Evolutionary conservation across 208 protist species (phyloP).

Genomic region (Strigomonas galati): DNA sequence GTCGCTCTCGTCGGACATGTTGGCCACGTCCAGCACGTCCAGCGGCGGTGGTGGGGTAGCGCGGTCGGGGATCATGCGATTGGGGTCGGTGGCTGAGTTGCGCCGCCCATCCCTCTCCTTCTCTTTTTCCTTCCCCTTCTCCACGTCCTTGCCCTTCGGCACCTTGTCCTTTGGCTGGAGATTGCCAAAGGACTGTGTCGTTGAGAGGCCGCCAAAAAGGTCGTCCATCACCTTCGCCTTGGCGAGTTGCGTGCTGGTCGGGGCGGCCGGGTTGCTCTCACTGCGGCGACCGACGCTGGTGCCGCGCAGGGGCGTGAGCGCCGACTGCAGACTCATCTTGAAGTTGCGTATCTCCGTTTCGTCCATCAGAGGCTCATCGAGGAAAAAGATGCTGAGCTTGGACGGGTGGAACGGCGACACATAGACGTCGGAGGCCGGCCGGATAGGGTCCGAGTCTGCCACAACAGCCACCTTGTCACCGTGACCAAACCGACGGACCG

Average conservation of each 20-base stretch:
- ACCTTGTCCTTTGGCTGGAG: no score
- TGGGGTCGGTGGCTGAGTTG: not conserved
- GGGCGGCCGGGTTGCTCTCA: not conserved
- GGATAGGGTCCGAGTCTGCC: constrained; percentile 31
- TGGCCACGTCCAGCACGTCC: not conserved
- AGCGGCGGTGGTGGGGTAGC: not conserved
- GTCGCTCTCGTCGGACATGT: not conserved
- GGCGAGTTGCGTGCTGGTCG: not conserved
- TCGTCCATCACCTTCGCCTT: no score
- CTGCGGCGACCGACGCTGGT: not conserved
- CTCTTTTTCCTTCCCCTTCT: no score
- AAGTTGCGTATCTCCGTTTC: constrained; percentile 15
- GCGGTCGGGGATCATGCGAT: not conserved
- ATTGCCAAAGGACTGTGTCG: no score
- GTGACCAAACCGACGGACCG: constrained; percentile 42
- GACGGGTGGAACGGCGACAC: constrained; percentile 16
- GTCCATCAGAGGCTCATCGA: constrained; percentile 53
- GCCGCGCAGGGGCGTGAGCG: not conserved
- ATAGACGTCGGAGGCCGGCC: not conserved
- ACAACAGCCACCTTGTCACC: constrained; percentile 37
- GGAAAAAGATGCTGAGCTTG: constrained; percentile 55
- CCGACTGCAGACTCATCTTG: constrained; percentile 8
- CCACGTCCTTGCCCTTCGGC: no score
- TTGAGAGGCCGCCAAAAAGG: no score
- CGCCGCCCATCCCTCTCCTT: no score